These are phyloP conservation scores for Fagopyrum esculentum DNA, from an alignment of 148 eudicot species.

Conservation along the genomic window DNA sequence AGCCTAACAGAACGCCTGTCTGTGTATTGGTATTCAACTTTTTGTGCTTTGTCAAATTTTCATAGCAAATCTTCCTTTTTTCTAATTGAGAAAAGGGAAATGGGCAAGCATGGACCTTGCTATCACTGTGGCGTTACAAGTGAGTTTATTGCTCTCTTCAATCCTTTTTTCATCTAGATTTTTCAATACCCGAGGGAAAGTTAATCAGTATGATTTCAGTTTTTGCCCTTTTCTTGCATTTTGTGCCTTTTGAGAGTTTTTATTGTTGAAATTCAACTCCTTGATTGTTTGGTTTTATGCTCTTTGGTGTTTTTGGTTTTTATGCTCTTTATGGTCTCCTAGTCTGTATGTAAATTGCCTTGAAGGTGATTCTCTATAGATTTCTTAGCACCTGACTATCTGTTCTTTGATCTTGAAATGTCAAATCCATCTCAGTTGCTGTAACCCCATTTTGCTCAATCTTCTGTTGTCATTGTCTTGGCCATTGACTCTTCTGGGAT, in stretches of 20 bases:
- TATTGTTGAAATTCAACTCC: slow-evolving; percentile 4
- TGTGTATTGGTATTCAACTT: neutral
- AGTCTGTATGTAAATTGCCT: neutral
- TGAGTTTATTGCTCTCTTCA: slow-evolving; percentile 49
- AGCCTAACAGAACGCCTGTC: neutral
- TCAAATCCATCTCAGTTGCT: neutral
- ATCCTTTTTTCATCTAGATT: neutral
- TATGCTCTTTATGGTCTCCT: neutral
- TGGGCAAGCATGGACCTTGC: slow-evolving; percentile 99
- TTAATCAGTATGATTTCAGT: neutral
- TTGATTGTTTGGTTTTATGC: neutral
- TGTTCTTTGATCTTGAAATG: slow-evolving; percentile 2
- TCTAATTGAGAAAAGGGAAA: slow-evolving; percentile 24
- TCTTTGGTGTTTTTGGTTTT: slow-evolving; percentile 2
- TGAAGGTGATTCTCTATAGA: neutral
- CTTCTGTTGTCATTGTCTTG: neutral
- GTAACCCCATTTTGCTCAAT: neutral
- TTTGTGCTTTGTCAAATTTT: neutral
- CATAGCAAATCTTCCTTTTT: neutral
- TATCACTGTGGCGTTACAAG: slow-evolving; percentile 99
- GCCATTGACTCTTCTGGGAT: neutral
- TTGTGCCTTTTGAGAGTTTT: neutral
- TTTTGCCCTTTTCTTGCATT: slow-evolving; percentile 10
- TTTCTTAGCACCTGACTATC: neutral
- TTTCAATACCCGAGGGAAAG: neutral